Conservation (phyloP, 306 rosid genomes). For the barrel medic (Medicago truncatula) region DNA sequence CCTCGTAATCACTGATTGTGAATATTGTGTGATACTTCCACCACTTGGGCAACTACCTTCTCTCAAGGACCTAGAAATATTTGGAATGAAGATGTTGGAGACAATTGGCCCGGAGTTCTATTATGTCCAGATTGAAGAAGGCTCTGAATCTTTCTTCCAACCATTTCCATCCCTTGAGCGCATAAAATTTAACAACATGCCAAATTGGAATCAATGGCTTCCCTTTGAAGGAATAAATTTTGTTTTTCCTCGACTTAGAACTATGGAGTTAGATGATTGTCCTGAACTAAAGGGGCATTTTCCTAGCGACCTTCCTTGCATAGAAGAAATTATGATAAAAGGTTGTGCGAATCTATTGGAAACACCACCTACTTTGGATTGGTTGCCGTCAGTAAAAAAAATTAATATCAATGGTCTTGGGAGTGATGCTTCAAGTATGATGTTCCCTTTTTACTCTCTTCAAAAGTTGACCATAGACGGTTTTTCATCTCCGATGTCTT, state of each 20-base stretch:
- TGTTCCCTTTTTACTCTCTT: too few relatives aligned
- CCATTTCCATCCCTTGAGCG: not conserved
- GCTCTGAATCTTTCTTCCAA: not conserved
- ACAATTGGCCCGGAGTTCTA: not conserved
- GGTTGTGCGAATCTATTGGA: not conserved
- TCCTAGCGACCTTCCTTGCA: not conserved
- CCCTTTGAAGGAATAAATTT: not conserved
- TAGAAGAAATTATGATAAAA: not conserved
- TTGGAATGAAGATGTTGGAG: not conserved
- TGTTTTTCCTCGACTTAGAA: not conserved
- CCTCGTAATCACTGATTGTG: too few relatives aligned
- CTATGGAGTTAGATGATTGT: not conserved
- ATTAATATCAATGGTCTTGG: not conserved
- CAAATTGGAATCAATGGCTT: constrained; percentile 18
- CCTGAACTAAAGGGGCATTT: not conserved
- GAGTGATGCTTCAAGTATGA: too few relatives aligned
- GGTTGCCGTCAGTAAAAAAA: not conserved
- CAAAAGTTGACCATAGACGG: too few relatives aligned
- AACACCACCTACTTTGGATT: not conserved
- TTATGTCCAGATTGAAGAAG: not conserved
- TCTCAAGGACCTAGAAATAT: not conserved
- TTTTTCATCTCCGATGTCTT: too few relatives aligned
- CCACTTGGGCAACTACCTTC: not conserved
- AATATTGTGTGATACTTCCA: not conserved
- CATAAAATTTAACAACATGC: not conserved